Conservation (phyloP, 179 eudicot species). For the Gypsophila paniculata region DNA sequence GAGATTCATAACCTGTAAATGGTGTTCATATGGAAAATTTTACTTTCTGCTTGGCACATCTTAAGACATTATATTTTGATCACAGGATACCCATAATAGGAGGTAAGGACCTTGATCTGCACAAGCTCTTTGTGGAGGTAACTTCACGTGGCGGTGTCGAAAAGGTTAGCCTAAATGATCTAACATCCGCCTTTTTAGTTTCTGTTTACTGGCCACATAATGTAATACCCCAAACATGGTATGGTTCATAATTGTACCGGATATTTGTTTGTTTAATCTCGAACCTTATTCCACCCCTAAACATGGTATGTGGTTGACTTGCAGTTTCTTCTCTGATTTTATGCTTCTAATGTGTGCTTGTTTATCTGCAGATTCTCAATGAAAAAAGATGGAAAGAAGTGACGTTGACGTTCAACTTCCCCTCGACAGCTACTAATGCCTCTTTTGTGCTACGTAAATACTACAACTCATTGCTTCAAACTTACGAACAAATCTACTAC, state of each 20-base stretch:
- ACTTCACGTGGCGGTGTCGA: slow-evolving; percentile 87
- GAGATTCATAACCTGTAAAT: background rate
- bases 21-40: background rate
- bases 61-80: background rate
- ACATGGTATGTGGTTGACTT: background rate
- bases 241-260: background rate
- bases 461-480: slow-evolving; percentile 59
- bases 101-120: slow-evolving; percentile 81
- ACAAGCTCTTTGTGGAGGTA: slow-evolving; percentile 87
- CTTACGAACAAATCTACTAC: slow-evolving; percentile 75
- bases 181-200: background rate
- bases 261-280: background rate
- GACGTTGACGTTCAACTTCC: slow-evolving; percentile 70
- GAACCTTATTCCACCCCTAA: background rate
- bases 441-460: slow-evolving; percentile 86
- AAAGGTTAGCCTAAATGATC: slow-evolving; percentile 40
- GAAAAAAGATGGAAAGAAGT: slow-evolving; percentile 92
- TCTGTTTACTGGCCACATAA: background rate
- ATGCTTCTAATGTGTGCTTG: slow-evolving; percentile 2
- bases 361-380: slow-evolving; percentile 47
- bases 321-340: background rate
- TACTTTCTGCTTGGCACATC: background rate
- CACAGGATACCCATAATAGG: slow-evolving; percentile 86
- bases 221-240: background rate
- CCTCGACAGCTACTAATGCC: slow-evolving; percentile 93